These are phyloP conservation scores for Raddia distichophylla DNA, from an alignment of 176 grass and related monocot genomes.

Conservation along the genomic window DNA sequence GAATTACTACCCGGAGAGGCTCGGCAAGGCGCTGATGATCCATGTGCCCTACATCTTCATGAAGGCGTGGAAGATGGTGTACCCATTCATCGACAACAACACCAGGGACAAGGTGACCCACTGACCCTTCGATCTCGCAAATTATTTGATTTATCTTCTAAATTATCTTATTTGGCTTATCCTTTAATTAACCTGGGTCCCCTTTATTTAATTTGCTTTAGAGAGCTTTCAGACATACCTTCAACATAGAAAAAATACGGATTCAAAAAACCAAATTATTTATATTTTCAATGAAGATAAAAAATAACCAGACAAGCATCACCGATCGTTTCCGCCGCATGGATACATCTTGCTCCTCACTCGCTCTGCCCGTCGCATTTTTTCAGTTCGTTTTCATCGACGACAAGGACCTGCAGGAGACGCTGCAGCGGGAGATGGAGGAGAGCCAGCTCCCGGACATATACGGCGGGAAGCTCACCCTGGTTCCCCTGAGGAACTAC, in stretches of 20 bases:
- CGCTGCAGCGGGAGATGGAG: slow-evolving; percentile 67
- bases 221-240: not conserved
- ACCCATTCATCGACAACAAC: slow-evolving; percentile 70
- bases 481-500: slow-evolving; percentile 51
- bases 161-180: no score
- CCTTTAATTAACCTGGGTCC: not conserved
- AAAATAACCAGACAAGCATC: no score
- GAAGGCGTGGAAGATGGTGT: slow-evolving; percentile 79
- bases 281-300: no score
- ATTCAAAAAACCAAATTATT: no score
- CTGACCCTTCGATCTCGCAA: no score
- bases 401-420: slow-evolving; percentile 62
- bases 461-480: slow-evolving; percentile 59
- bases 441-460: slow-evolving; percentile 70
- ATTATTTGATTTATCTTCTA: no score
- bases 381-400: slow-evolving; percentile 82
- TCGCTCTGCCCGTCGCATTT: not conserved
- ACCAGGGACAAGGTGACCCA: slow-evolving; percentile 67
- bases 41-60: slow-evolving; percentile 79
- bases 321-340: not conserved
- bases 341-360: not conserved
- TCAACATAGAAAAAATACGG: not conserved
- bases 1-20: slow-evolving; percentile 79
- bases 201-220: not conserved
- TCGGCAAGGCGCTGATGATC: slow-evolving; percentile 66